These are phyloP conservation scores for Tuctoria greenei DNA, from an alignment of 176 grass and related monocot species.

Conservation along the genomic window DNA sequence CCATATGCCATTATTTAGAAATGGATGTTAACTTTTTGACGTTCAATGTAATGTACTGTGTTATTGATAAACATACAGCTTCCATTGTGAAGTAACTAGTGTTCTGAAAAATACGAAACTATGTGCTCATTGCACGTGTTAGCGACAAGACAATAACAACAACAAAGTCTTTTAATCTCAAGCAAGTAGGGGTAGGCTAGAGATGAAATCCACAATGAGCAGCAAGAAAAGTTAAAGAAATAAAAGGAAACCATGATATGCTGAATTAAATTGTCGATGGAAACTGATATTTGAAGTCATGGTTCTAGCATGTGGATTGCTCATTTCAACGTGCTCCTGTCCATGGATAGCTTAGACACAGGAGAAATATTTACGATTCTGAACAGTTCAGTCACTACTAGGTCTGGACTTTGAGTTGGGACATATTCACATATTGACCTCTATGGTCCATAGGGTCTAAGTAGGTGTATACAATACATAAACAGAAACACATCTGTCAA, in stretches of 20 bases:
- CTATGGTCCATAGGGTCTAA: background rate
- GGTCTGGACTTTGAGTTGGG: background rate
- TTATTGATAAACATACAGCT: background rate
- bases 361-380: background rate
- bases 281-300: background rate
- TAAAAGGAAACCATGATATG: no score
- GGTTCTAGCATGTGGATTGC: background rate
- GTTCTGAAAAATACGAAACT: background rate
- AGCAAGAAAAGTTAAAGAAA: background rate
- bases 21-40: background rate
- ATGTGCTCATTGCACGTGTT: background rate
- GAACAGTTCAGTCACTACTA: background rate
- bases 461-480: background rate
- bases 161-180: background rate
- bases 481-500: background rate
- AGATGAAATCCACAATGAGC: background rate
- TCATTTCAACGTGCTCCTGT: background rate
- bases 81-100: background rate
- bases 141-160: background rate
- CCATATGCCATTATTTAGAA: conserved; percentile 13
- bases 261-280: no score
- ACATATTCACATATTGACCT: background rate
- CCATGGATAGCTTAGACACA: background rate
- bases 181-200: background rate
- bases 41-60: background rate